phyloP scores from a whole-genome alignment of 306 rosid species.

The Abrus pulchellus region DNA sequence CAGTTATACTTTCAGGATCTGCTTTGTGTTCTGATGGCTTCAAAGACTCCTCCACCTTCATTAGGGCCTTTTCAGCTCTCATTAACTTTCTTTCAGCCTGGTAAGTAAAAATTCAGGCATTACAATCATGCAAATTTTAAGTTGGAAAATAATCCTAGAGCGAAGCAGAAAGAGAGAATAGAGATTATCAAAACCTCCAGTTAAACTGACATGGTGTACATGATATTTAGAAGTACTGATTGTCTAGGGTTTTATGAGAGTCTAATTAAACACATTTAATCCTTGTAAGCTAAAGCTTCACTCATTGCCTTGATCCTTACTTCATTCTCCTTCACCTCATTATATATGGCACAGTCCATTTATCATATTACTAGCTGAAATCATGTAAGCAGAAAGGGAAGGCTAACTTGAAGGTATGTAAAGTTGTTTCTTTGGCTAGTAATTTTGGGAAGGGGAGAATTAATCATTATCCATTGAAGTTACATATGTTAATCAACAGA shows the following conservation, averaged over 20 bases:
- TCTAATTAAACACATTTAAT: slow-evolving; percentile 26
- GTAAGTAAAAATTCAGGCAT: slow-evolving; percentile 43
- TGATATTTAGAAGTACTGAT: slow-evolving; percentile 25
- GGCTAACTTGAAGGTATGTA: neutral
- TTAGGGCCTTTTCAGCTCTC: slow-evolving; percentile 82
- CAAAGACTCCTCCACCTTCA: slow-evolving; percentile 77
- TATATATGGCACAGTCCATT: neutral
- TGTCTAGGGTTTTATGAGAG: neutral
- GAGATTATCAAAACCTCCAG: slow-evolving; percentile 8
- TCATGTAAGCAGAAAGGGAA: slow-evolving; percentile 7
- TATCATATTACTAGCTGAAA: slow-evolving; percentile 25
- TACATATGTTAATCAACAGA: neutral
- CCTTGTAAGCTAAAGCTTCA: slow-evolving; percentile 17
- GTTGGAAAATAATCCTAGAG: slow-evolving; percentile 1
- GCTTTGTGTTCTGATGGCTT: slow-evolving; percentile 75
- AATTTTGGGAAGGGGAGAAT: neutral
- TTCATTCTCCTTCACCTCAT: slow-evolving; percentile 15
- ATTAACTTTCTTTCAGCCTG: slow-evolving; percentile 82
- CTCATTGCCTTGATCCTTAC: slow-evolving; percentile 1
- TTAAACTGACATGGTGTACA: slow-evolving; percentile 1
- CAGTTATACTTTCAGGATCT: slow-evolving; percentile 88
- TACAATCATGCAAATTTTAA: slow-evolving; percentile 45
- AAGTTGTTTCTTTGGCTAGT: neutral
- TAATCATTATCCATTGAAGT: neutral
- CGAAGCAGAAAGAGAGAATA: slow-evolving; percentile 16